Evolutionary conservation across 2,329 filamentous ascomycete species (phyloP), one percentile per base, ranked within the genome.

Genomic region (Aureobasidium lini): DNA sequence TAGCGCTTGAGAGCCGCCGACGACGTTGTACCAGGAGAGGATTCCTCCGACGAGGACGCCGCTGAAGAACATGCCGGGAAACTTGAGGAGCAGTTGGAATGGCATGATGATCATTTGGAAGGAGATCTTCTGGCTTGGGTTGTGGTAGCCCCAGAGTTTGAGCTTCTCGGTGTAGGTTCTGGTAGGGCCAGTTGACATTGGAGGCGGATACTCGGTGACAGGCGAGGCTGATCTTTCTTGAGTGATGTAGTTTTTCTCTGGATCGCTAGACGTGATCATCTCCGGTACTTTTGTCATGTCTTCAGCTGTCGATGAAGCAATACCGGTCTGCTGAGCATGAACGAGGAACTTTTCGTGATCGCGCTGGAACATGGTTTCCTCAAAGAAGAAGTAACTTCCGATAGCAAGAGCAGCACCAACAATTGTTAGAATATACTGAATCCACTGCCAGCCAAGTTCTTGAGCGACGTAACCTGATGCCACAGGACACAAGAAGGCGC

Each of bases 391-490:
- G 47, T 60, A 60, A 3, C 53, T 5, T 4, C 53, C 3, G 13
- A 61, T 28, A 13, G 54, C 16, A 23, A 23, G 11, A 11, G 42
- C 44, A 13, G 44, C 43, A 31, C 31, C 11, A 31, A 61, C 10
- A 15, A 60, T 60, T n/a, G 54, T 16, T 5, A n/a, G 40, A 4
- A 59, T 23, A 16, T 59, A 32, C 40, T 39, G 29, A 2, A 37
- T 36, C 70, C 71, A 72, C 49, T 67, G 60, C 70, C 70, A 74
- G 7, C 70, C 70, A 59, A 70, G 67, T 2, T 66, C 63, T 46
- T 73, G 71, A 5, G 68, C 66, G 48, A 73, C 72, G 56, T 71
- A 74, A 2, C 72, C 71, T 29, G 64, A 65, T 15, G 72, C 70
- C 18, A 74, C 66, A 1, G 71, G 72, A 6, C 70, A 70, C 29